Base-by-base conservation (phyloP, 139 green algal genomes). In the Axilococcus clingmanii region DNA sequence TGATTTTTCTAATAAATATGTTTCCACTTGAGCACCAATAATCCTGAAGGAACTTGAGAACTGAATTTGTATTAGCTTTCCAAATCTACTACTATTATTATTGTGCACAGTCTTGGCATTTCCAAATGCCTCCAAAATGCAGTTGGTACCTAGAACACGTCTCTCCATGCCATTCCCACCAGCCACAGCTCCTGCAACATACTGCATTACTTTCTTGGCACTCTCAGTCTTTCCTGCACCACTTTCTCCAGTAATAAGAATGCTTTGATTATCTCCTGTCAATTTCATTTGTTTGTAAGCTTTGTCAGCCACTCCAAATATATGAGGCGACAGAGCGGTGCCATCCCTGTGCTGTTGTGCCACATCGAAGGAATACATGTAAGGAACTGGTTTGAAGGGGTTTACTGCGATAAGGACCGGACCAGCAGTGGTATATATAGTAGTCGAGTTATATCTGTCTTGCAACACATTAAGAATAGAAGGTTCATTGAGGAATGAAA, bases 21-120 rank as follows among this genome's bases (percentile, higher is more conserved):
- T 94, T 31, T 80, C 74, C 48, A 93, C 87, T 15, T 53, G 48
- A 3, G 84, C 84, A 15, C 81, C 81, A 23, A 63, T 77, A 41
- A 91, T 85, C 14, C 7, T 4, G 67, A 76, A 74, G 30, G 77
- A 61, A 30, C 56, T 40, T 51, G 83, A 77, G 65, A 93, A 94
- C 49, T 83, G 71, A 40, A 93, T 90, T 52, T 82, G 45, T 35
- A 94, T 86, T 48, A 94, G 83, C 76, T 95, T 95, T 30, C 87
- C 87, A 52, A 96, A 96, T 20, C 88, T 75, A 12, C 57, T 82
- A 29, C 57, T 81, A 79, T 96, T 96, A 74, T 94, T 86, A 72
- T 96, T 96, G 31, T 84, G 79, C 28, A 92, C 58, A 37, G 88
- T 96, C 62, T 94, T 94, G 33, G 88, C 88, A 50, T 96, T 96